phyloP scores from a whole-genome alignment of 2,329 filamentous ascomycete genomes.

The Exophiala alcalophila region DNA sequence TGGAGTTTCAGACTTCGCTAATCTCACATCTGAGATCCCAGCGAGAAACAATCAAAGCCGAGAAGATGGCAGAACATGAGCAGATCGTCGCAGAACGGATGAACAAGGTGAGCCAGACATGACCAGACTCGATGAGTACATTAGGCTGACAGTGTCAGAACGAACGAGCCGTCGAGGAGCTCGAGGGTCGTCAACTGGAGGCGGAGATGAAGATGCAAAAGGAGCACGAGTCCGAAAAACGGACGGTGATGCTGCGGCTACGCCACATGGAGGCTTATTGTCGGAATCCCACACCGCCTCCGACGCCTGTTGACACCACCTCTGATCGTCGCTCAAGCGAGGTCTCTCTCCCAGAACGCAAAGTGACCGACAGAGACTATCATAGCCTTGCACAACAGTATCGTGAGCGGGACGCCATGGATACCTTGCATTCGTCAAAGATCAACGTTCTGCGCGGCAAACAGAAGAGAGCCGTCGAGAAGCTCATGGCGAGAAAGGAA shows the following conservation, averaged over 20 bases:
- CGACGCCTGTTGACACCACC: constrained; percentile 32
- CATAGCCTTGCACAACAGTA: constrained; percentile 46
- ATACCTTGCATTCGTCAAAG: constrained; percentile 43
- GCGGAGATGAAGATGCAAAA: constrained; percentile 45
- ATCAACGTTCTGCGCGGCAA: constrained; percentile 48
- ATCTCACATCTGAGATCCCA: constrained; percentile 20
- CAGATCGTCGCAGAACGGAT: constrained; percentile 37
- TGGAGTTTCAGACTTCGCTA: constrained; percentile 26
- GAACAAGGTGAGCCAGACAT: constrained; percentile 38
- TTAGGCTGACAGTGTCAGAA: constrained; percentile 35
- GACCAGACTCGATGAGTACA: neutral
- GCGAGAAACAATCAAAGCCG: constrained; percentile 30
- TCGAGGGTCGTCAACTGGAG: constrained; percentile 45
- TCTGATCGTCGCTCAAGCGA: constrained; percentile 24
- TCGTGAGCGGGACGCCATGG: constrained; percentile 43
- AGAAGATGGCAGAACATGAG: constrained; percentile 34
- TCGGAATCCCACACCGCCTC: constrained; percentile 39
- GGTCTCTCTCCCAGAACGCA: constrained; percentile 32
- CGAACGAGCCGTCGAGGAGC: constrained; percentile 34
- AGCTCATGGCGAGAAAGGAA: constrained; percentile 40
- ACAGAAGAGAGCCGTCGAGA: constrained; percentile 43
- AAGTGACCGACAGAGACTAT: constrained; percentile 42
- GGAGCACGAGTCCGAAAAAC: constrained; percentile 45
- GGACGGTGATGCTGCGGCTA: constrained; percentile 43
- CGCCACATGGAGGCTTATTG: constrained; percentile 50